phyloP scores from a whole-genome alignment of 345 rosid genomes.

The Salix exigua region DNA sequence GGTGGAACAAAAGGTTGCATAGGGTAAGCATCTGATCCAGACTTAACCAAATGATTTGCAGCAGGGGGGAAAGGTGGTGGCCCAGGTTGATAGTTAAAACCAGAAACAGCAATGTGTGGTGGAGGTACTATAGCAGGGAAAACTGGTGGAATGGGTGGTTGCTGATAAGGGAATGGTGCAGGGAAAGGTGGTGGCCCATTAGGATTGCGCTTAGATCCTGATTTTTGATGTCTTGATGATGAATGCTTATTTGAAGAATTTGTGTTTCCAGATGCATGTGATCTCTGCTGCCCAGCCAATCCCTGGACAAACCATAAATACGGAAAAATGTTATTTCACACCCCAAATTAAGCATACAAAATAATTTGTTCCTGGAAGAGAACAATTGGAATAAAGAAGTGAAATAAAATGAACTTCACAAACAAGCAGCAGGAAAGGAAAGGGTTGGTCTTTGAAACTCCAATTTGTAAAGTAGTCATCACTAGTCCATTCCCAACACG shows the following conservation, averaged over 20 bases:
- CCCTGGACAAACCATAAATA: slow-evolving; percentile 37
- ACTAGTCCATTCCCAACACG: not conserved
- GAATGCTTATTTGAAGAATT: slow-evolving; percentile 51
- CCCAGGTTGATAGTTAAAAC: slow-evolving; percentile 53
- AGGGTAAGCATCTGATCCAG: slow-evolving; percentile 52
- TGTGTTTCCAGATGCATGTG: slow-evolving; percentile 50
- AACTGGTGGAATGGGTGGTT: slow-evolving; percentile 42
- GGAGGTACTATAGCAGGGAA: slow-evolving; percentile 60
- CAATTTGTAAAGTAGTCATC: not conserved
- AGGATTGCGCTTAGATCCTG: slow-evolving; percentile 58
- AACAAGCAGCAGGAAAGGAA: not conserved
- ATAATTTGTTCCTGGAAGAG: not conserved
- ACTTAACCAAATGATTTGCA: slow-evolving; percentile 54
- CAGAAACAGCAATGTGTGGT: slow-evolving; percentile 61
- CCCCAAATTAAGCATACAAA: slow-evolving; percentile 1
- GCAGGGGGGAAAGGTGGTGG: slow-evolving; percentile 58
- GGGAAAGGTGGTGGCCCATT: slow-evolving; percentile 57
- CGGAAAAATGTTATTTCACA: not conserved
- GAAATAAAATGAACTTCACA: slow-evolving; percentile 3
- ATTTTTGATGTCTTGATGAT: slow-evolving; percentile 53
- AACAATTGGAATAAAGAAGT: not conserved
- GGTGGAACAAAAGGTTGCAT: slow-evolving; percentile 55
- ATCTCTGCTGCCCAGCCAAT: slow-evolving; percentile 47
- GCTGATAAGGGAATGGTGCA: slow-evolving; percentile 51
- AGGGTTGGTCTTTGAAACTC: not conserved